Evolutionary conservation across 1,284 basidiomycete species (phyloP), one percentile per base, ranked within the genome.

Genomic region (Lignosus rhinocerotis): DNA sequence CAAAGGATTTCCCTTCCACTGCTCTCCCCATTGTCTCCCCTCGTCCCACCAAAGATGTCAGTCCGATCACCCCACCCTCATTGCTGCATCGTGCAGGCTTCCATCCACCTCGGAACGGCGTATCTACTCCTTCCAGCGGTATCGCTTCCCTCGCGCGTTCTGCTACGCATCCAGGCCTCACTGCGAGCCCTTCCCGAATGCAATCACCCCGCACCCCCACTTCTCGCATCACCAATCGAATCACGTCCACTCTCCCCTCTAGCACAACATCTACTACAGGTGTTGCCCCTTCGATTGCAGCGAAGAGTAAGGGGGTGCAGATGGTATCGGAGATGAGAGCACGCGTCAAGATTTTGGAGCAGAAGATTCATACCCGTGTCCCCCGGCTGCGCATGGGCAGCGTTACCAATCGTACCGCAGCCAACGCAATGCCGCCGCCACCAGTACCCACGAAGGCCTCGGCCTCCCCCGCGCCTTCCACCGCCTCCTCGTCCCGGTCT

Each of bases 291-390:
- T 62, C 71, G 57, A 79, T 80, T 8, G 71, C 81, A 10, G 81
- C 88, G 9, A 88, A 80, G 75, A 91, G 81, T 69, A 89, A 85
- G 71, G 90, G 90, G 32, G 90, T 92, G 10, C 90, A 93, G 67
- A 93, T 93, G 92, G 90, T 93, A 2, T 88, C 89, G 31, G 92
- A 93, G 69, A 91, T 93, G 88, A 83, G 91, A 53, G 90, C 88
- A 50, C 82, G 88, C 53, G 90, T 93, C 39, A 85, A 79, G 67
- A 89, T 87, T 65, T 74, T 93, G 47, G 89, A 93, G 68, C 89
- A 91, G 74, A 90, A 89, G 74, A 89, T 93, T 52, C 90, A 92
- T 67, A 91, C 89, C 44, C 87, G 88, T 46, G 90, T 93, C 53
- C 91, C 90, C 19, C 81, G 90, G 55, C 69, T 92, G 53, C 86